Percentiles rank a stretch among this genome's conserved stretches.
These are phyloP conservation scores for Podila epicladia DNA, from an alignment of 192 early-diverging fungal genomes.

Conservation along the genomic window DNA sequence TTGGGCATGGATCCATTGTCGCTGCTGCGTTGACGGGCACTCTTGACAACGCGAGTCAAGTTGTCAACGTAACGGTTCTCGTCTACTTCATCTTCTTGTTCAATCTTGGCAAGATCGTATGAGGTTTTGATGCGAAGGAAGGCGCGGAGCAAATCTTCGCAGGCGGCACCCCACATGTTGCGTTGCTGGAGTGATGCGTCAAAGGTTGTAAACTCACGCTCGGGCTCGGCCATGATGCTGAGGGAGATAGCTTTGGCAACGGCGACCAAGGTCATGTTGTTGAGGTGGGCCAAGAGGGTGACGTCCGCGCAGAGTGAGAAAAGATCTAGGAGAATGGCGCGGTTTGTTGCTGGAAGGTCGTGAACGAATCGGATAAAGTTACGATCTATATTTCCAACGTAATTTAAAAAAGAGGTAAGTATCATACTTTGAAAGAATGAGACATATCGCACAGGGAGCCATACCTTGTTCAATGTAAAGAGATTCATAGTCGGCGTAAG, in stretches of 20 bases:
- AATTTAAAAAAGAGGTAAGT: neutral
- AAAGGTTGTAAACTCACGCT: slow-evolving; percentile 35
- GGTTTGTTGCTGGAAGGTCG: slow-evolving; percentile 31
- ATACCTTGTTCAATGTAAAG: slow-evolving; percentile 44
- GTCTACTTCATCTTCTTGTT: slow-evolving; percentile 41
- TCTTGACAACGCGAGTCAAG: slow-evolving; percentile 43
- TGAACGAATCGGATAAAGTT: slow-evolving; percentile 33
- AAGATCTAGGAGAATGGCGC: slow-evolving; percentile 45
- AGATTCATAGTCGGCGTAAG: slow-evolving; percentile 38
- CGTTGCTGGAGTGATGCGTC: slow-evolving; percentile 42
- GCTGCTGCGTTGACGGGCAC: slow-evolving; percentile 30
- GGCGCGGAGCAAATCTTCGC: slow-evolving; percentile 41
- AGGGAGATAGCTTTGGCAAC: slow-evolving; percentile 47
- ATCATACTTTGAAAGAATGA: too few species aligned
- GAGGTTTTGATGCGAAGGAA: slow-evolving; percentile 47
- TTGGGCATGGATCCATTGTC: slow-evolving; percentile 12
- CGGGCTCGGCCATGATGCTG: slow-evolving; percentile 45
- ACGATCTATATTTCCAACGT: slow-evolving; percentile 9
- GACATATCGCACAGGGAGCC: neutral
- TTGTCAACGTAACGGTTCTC: slow-evolving; percentile 45
- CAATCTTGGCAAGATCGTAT: slow-evolving; percentile 38
- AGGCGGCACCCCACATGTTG: slow-evolving; percentile 41
- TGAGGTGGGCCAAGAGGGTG: slow-evolving; percentile 33
- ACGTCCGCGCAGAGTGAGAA: slow-evolving; percentile 51
- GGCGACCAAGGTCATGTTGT: slow-evolving; percentile 38